Evolutionary conservation across 2,329 filamentous ascomycete genomes (phyloP), one percentile per base, ranked within the genome.

Genomic region (Neonectria magnoliae): DNA sequence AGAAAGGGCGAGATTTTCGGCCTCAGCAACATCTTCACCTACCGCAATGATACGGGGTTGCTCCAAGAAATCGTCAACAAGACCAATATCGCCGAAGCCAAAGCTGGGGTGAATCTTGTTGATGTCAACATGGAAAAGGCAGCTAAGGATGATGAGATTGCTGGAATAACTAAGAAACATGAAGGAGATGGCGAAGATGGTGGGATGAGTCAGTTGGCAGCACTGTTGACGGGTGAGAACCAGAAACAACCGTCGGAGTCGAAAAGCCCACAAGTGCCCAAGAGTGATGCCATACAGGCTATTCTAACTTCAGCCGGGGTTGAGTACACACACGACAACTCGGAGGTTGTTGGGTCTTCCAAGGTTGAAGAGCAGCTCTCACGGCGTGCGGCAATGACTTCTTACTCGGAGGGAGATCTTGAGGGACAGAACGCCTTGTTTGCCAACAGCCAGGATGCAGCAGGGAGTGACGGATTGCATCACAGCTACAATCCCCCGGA

Each of bases 61-160:
- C 85, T 98, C 5, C 88, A 93, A n/a, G 93, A 98, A 60, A 98
- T 99, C 71, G 93, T 99, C 72, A 97, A 98, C 82, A 97, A 98
- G 79, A 98, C 96, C 29, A 99, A 99, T 74, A 90, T 99, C 56
- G 96, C 96, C 4, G 96, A 99, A 81, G 93, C 93, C 45, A 93
- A 91, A 75, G 93, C 92, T 1, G 95, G 94, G 0, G 91, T 98
- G 10, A 86, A 88, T 29, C 88, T 98, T 31, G 85, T 90, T n/a
- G 90, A 92, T 58, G 85, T 97, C 18, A 89, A 97, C 64, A 84
- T 93, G 72, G 87, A 91, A 16, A 83, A 88, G 66, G 86, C 85
- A 0, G 83, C 82, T 6, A 82, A 86, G 48, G 85, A 88, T 14
- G 84, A 86, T 2, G 84, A 87, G 18, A 76, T 78, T 10, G 68